phyloP scores from a whole-genome alignment of 169 alveolate species.

The Theileria sp. region DNA sequence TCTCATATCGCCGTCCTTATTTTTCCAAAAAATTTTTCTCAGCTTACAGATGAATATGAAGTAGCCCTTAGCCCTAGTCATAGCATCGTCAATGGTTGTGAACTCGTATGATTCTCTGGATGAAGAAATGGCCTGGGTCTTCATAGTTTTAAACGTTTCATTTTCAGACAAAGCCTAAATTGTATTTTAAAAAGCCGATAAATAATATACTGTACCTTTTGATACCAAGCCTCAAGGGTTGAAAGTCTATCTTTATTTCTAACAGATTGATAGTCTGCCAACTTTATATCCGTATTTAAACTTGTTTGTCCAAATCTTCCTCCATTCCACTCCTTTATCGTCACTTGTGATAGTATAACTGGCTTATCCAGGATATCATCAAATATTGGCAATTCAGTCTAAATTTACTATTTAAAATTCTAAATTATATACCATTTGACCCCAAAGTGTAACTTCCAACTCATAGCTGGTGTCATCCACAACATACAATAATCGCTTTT shows the following conservation, averaged over 20 bases:
- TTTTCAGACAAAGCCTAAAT: conserved; percentile 47
- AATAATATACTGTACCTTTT: conserved; percentile 22
- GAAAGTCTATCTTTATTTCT: conserved; percentile 57
- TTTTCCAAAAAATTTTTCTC: conserved; percentile 72
- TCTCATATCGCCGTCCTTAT: conserved; percentile 66
- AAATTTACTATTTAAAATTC: conserved; percentile 20
- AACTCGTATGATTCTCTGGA: conserved; percentile 61
- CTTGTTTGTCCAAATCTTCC: conserved; percentile 66
- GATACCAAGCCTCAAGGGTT: conserved; percentile 67
- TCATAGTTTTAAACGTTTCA: conserved; percentile 64
- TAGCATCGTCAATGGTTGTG: conserved; percentile 34
- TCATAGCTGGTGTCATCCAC: conserved; percentile 74
- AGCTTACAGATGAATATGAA: conserved; percentile 63
- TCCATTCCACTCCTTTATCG: conserved; percentile 74
- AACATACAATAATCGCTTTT: conserved; percentile 49
- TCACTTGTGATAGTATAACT: conserved; percentile 24
- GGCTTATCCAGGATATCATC: conserved; percentile 58
- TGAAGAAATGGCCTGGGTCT: conserved; percentile 54
- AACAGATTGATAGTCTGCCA: conserved; percentile 60
- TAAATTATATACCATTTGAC: conserved; percentile 38
- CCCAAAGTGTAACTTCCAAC: conserved; percentile 73
- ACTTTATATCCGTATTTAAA: conserved; percentile 55
- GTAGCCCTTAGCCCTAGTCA: conserved; percentile 66
- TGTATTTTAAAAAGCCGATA: not conserved
- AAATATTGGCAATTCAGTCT: conserved; percentile 53